A percentile compares a stretch with the other conserved stretches of the same genome.
Conservation (phyloP, 768 basidiomycete species). For the Tricholoma sp. region DNA sequence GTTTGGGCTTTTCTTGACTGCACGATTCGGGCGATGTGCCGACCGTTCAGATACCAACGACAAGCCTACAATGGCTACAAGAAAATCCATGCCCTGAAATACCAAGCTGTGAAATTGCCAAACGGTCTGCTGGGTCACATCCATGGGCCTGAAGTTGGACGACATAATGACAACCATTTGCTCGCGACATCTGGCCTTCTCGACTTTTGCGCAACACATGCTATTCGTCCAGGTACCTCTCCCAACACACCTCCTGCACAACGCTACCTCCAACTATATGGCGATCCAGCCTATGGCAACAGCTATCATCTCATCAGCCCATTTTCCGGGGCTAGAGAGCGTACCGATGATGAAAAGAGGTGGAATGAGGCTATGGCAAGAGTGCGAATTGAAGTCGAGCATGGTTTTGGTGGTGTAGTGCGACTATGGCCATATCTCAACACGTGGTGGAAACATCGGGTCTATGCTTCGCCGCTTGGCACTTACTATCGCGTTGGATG, state of each 20-base stretch:
- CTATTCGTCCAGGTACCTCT: not conserved
- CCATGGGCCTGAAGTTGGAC: not conserved
- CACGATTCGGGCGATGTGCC: too few species aligned
- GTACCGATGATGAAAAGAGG: constrained; percentile 10
- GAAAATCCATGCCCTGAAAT: too few species aligned
- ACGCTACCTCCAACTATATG: constrained; percentile 15
- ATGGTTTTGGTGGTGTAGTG: constrained; percentile 18
- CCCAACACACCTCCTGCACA: not conserved
- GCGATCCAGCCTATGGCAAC: constrained; percentile 22
- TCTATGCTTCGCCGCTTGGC: too few species aligned
- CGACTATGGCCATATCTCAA: constrained; percentile 21
- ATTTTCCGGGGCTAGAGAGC: constrained; percentile 14
- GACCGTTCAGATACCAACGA: too few species aligned
- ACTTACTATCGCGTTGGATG: too few species aligned
- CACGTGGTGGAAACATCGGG: too few species aligned
- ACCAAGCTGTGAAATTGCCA: constrained; percentile 4
- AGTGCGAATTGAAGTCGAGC: too few species aligned
- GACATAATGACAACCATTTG: constrained; percentile 2
- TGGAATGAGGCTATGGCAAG: constrained; percentile 22
- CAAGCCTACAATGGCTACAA: too few species aligned
- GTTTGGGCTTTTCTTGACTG: too few species aligned
- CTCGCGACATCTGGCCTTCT: not conserved
- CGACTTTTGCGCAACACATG: not conserved
- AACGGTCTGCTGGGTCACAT: constrained; percentile 4
- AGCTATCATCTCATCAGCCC: constrained; percentile 20